Evolutionary conservation across 2,329 filamentous ascomycete genomes (phyloP).

Genomic region (Apiospora phragmitis): DNA sequence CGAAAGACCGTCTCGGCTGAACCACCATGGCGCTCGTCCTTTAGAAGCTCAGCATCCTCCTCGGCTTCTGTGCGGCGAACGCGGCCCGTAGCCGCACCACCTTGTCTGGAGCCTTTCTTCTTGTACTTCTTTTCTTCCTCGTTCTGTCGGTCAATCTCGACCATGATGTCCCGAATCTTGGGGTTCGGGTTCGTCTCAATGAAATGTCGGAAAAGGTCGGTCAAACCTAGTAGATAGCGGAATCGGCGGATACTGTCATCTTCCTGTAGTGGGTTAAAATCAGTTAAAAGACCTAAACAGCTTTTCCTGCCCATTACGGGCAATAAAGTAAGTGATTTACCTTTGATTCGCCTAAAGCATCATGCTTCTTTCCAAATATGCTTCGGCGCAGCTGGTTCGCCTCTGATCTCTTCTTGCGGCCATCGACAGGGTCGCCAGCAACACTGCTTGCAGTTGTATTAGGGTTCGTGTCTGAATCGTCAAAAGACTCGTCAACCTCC

Average conservation of each 20-base stretch:
- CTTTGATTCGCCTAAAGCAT: slow-evolving; percentile 88
- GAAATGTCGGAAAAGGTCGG: slow-evolving; percentile 97
- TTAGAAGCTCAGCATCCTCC: slow-evolving; percentile 85
- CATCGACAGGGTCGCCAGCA: slow-evolving; percentile 75
- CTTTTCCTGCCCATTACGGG: not conserved
- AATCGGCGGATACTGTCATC: slow-evolving; percentile 95
- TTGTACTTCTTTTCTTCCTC: slow-evolving; percentile 69
- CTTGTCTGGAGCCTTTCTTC: slow-evolving; percentile 76
- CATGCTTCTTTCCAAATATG: slow-evolving; percentile 93
- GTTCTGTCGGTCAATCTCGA: slow-evolving; percentile 92
- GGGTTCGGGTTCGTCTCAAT: slow-evolving; percentile 97
- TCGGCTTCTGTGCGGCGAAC: slow-evolving; percentile 93
- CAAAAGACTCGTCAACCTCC: slow-evolving; percentile 66
- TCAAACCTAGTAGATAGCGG: slow-evolving; percentile 89
- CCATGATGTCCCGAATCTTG: slow-evolving; percentile 89
- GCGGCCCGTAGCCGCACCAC: slow-evolving; percentile 77
- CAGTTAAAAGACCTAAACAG: not conserved
- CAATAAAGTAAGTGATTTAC: slow-evolving; percentile 47
- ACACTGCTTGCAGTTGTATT: slow-evolving; percentile 82
- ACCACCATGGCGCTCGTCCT: slow-evolving; percentile 87
- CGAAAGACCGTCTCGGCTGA: slow-evolving; percentile 88
- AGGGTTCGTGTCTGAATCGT: slow-evolving; percentile 67
- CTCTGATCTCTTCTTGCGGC: slow-evolving; percentile 82
- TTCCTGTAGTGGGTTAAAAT: slow-evolving; percentile 56
- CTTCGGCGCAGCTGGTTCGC: slow-evolving; percentile 87